phyloP scores from a whole-genome alignment of 768 basidiomycete genomes.

The Serendipita sp. region DNA sequence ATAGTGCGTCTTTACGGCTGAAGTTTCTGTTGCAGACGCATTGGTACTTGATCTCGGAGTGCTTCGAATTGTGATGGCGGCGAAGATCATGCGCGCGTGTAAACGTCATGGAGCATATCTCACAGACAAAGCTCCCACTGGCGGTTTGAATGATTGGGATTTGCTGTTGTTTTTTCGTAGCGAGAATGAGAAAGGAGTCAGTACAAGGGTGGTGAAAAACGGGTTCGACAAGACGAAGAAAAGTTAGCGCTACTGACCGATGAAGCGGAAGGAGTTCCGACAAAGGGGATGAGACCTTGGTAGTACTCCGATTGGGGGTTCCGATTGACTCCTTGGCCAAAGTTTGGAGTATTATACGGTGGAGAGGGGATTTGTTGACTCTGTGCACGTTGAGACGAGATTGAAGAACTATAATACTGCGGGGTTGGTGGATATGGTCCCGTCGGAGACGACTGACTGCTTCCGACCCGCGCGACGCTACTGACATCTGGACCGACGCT shows the following conservation, averaged over 20 bases:
- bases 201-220: background rate
- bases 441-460: background rate
- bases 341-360: background rate
- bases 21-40: background rate
- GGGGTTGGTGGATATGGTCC: background rate
- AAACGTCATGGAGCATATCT: constrained; percentile 65
- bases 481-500: background rate
- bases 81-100: constrained; percentile 77
- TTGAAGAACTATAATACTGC: background rate
- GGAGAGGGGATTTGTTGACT: background rate
- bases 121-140: constrained; percentile 46
- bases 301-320: background rate
- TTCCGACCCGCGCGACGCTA: background rate
- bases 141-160: constrained; percentile 21
- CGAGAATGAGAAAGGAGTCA: background rate
- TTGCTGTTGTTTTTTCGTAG: background rate
- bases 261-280: background rate
- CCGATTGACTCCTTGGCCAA: background rate
- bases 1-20: background rate
- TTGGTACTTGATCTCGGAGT: constrained; percentile 2
- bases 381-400: background rate
- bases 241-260: background rate
- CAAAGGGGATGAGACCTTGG: background rate
- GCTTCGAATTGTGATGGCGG: constrained; percentile 33
- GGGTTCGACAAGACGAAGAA: background rate